These are phyloP conservation scores for Chiua virens DNA, from an alignment of 768 basidiomycete genomes.

Conservation along the genomic window DNA sequence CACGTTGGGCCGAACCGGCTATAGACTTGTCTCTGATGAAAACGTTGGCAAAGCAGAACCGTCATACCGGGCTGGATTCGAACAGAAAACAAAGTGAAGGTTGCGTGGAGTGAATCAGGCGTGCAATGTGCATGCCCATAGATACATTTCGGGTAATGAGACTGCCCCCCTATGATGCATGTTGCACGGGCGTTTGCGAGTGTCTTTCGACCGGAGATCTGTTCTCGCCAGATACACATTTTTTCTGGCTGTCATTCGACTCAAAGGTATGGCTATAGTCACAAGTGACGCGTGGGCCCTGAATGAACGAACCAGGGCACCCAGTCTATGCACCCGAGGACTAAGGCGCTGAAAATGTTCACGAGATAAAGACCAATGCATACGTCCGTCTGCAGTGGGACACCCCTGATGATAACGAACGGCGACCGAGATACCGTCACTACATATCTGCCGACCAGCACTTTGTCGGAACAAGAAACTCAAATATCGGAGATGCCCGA, in stretches of 20 bases:
- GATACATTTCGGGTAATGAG: constrained; percentile 18
- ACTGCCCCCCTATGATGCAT: constrained; percentile 10
- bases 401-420: constrained; percentile 5
- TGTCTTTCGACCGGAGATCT: constrained; percentile 7
- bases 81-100: constrained; percentile 3
- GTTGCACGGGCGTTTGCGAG: constrained; percentile 12
- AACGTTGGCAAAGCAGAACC: constrained; percentile 7
- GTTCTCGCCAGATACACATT: background rate
- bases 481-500: constrained; percentile 15
- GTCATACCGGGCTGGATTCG: constrained; percentile 12
- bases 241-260: constrained; percentile 1
- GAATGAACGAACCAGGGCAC: background rate
- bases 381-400: constrained; percentile 12
- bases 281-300: background rate
- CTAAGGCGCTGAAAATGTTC: constrained; percentile 1
- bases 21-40: constrained; percentile 17
- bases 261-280: background rate
- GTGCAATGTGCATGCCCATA: background rate
- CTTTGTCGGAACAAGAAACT: constrained; percentile 2
- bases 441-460: background rate
- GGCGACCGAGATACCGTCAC: background rate
- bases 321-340: constrained; percentile 1
- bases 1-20: constrained; percentile 22
- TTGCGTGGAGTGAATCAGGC: constrained; percentile 15
- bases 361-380: background rate